Percentiles rank a stretch among this genome's conserved stretches.
Evolutionary conservation across 306 rosid species (phyloP).

Genomic region (Mucuna pruriens): DNA sequence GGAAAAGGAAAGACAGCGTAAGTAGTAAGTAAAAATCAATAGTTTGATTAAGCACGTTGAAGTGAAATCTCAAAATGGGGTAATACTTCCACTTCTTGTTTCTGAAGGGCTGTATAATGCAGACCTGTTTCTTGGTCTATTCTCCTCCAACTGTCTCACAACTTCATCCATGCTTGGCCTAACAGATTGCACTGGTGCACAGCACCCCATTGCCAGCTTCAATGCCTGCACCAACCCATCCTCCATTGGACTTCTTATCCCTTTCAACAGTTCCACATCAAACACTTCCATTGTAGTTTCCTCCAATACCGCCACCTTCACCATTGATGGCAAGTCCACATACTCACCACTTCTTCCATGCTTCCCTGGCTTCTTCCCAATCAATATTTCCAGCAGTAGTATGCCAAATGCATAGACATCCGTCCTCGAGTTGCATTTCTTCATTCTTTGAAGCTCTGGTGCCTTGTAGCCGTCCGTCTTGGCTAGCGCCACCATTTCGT

Average conservation of each 20-base stretch:
- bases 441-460: conserved; percentile 93
- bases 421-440: conserved; percentile 87
- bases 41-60: conserved; percentile 42
- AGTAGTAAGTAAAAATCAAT: conserved; percentile 33
- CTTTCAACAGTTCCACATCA: conserved; percentile 84
- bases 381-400: conserved; percentile 77
- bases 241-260: conserved; percentile 94
- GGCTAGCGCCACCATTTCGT: conserved; percentile 85
- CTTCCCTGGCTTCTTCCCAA: conserved; percentile 91
- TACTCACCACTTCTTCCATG: conserved; percentile 69
- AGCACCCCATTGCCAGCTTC: conserved; percentile 99
- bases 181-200: conserved; percentile 94
- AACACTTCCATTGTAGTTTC: conserved; percentile 97
- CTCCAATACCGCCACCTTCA: conserved; percentile 92
- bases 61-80: conserved; percentile 77
- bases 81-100: conserved; percentile 93
- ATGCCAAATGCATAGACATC: conserved; percentile 95
- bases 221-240: conserved; percentile 91
- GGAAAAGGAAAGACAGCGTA: conserved; percentile 29
- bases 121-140: conserved; percentile 97
- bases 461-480: conserved; percentile 89
- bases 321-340: conserved; percentile 91
- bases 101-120: conserved; percentile 97
- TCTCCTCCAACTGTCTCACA: conserved; percentile 97
- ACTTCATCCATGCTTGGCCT: conserved; percentile 98